Evolutionary conservation across 495 filamentous ascomycete species (phyloP).

Genomic region (Talaromyces liani): DNA sequence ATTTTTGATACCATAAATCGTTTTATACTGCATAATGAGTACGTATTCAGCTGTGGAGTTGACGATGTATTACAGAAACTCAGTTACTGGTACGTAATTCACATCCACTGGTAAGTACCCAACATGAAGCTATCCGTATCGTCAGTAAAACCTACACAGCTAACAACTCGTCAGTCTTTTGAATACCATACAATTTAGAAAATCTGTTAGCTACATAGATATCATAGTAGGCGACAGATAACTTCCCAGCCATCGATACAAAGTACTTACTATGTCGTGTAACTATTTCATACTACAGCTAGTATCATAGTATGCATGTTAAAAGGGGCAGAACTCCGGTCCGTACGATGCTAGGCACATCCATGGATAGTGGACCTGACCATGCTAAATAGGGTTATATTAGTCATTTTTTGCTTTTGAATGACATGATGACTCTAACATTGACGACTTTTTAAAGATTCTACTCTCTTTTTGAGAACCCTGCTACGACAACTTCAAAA

Average conservation of each 20-base stretch:
- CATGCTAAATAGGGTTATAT: background rate
- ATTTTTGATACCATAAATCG: background rate
- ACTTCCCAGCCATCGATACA: too few species aligned
- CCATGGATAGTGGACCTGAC: background rate
- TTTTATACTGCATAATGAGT: background rate
- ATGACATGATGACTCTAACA: background rate
- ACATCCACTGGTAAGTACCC: background rate
- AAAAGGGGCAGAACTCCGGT: background rate
- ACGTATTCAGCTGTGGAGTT: background rate
- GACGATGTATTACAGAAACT: background rate
- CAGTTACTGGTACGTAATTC: background rate
- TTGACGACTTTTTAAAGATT: too few species aligned
- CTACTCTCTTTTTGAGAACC: background rate
- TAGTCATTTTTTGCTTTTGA: background rate
- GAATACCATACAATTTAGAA: too few species aligned
- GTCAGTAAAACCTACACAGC: background rate
- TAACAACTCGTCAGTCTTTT: too few species aligned
- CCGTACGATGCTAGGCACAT: background rate
- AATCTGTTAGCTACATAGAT: background rate
- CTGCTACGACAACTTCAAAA: background rate
- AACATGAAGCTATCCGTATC: background rate
- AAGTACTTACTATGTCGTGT: background rate
- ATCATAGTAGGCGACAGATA: too few species aligned
- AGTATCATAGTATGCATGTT: background rate
- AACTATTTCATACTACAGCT: background rate